Percentiles rank a stretch among this genome's conserved stretches.
These are phyloP conservation scores for Beauveria sp. DNA, from an alignment of 2,329 filamentous ascomycete species.

Conservation along the genomic window DNA sequence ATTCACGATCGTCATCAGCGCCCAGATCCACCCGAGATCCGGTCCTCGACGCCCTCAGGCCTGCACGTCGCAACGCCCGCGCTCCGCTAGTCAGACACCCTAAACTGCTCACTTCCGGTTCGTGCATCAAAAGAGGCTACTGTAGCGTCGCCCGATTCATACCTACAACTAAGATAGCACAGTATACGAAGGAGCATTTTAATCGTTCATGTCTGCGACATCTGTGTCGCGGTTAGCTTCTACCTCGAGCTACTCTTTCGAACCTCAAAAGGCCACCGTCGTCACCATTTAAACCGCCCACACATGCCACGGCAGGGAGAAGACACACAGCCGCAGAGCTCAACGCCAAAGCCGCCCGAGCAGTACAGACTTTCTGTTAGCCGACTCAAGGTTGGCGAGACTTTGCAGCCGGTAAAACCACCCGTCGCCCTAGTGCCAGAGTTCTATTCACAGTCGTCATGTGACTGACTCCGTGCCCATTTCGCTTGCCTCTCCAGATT, in stretches of 20 bases:
- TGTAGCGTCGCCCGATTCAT: background rate
- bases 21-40: background rate
- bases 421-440: background rate
- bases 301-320: conserved; percentile 2
- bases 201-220: background rate
- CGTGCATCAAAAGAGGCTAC: background rate
- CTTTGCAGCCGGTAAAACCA: conserved; percentile 6
- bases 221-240: background rate
- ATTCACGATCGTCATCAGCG: background rate
- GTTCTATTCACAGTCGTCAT: background rate
- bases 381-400: conserved; percentile 7
- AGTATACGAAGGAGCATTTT: background rate
- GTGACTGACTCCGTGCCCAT: background rate
- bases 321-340: too few species aligned
- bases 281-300: background rate
- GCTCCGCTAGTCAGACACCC: background rate
- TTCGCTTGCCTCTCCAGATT: background rate
- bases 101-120: background rate
- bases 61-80: background rate
- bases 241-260: background rate
- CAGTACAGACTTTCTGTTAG: background rate
- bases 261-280: background rate
- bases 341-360: background rate
- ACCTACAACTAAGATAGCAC: background rate
- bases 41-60: background rate